Base-by-base conservation (phyloP, 352 stramenopile genomes). In the Phytophthora ohioensis region DNA sequence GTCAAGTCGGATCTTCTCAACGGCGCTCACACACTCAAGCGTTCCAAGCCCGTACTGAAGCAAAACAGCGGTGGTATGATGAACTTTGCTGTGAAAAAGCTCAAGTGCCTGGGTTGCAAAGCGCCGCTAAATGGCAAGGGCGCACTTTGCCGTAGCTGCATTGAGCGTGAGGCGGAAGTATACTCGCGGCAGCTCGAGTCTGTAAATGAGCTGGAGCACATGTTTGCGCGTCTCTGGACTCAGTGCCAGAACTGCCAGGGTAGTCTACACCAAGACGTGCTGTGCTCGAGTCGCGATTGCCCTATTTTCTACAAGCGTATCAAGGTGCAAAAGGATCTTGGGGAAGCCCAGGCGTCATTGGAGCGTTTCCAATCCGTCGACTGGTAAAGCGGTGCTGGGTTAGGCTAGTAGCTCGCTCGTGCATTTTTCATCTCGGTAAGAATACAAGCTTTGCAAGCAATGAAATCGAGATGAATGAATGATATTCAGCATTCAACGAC, bases 241-340 rank as follows among this genome's bases (percentile, higher is more conserved):
- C 91, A 98, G 64, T 99, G 97, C 64, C 98, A 99, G 84, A 92
- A 98, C 74, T 99, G 98, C 76, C 98, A 99, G 83, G 97, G 97
- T 38, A 99, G 92, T 75, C 80, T 99, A 53, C 97, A 99, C 78
- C 97, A 98, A 75, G 87, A 94, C 43, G 90, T 95, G 69, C 75
- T 97, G n/a, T 99, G 98, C 83, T 98, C 95, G 42, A 98, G 95
- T 69, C 95, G 97, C 71, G 98, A 99, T 69, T 99, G 98, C 62
- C 95, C 96, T 35, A 99, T 99, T 67, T 99, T 99, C 76, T 99
- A 99, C 85, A 98, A 99, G 73, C 94, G 98, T 59, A 99, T 99
- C 78, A 99, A 99, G 86, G 97, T 99, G 35, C 96, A 99, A 80
- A 98, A 98, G 70, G 98, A 99, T 65, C 91, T 99, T 57, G 86